Conservation (phyloP, 2,329 filamentous ascomycete species). For the Xylariaceae sp. region DNA sequence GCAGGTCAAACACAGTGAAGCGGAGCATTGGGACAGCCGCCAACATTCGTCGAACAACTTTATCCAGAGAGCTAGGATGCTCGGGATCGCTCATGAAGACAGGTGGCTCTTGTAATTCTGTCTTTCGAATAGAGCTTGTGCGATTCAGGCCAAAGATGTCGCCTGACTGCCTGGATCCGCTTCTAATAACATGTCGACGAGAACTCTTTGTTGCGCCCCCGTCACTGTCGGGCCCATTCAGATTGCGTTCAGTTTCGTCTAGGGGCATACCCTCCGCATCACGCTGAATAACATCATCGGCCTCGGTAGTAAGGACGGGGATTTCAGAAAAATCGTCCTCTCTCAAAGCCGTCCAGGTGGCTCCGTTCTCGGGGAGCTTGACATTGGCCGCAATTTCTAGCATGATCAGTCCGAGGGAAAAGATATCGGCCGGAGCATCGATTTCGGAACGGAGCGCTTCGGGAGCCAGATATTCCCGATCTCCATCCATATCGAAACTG, state of each 20-base stretch:
- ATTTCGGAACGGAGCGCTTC: constrained; percentile 83
- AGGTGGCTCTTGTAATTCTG: constrained; percentile 60
- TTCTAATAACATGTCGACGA: constrained; percentile 28
- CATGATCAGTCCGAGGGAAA: constrained; percentile 89
- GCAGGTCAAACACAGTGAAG: constrained; percentile 68
- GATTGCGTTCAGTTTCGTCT: constrained; percentile 37
- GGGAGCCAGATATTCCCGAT: constrained; percentile 92
- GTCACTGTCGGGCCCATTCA: constrained; percentile 32
- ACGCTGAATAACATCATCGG: constrained; percentile 62
- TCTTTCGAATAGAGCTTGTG: constrained; percentile 44
- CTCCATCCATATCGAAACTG: constrained; percentile 84
- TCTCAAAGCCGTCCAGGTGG: constrained; percentile 83
- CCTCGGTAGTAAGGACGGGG: constrained; percentile 82
- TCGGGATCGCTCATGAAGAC: constrained; percentile 79
- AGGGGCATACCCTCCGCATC: constrained; percentile 69
- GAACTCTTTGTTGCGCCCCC: constrained; percentile 14
- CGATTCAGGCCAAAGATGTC: constrained; percentile 44
- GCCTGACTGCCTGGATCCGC: constrained; percentile 31
- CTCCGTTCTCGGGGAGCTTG: constrained; percentile 85
- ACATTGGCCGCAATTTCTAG: constrained; percentile 94
- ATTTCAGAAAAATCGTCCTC: constrained; percentile 86
- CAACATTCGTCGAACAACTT: constrained; percentile 84
- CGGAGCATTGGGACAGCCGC: constrained; percentile 66
- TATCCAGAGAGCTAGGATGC: constrained; percentile 72
- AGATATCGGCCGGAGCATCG: constrained; percentile 89